Percentiles rank a stretch among this genome's conserved stretches.
Conservation (phyloP, 2,329 filamentous ascomycete genomes). For the Ceratocystiopsis minuta region DNA sequence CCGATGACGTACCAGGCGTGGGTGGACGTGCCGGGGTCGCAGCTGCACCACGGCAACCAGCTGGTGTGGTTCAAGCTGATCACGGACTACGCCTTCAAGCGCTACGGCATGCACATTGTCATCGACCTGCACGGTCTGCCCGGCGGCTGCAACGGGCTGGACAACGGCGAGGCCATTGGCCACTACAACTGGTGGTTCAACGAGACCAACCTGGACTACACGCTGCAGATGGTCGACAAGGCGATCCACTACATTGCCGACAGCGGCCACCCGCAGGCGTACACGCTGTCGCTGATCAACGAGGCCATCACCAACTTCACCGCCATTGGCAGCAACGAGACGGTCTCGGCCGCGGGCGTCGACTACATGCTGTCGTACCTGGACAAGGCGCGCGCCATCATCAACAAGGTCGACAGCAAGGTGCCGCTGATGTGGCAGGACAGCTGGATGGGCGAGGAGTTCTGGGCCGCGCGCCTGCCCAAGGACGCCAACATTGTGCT, state of each 20-base stretch:
- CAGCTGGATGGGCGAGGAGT: constrained; percentile 2
- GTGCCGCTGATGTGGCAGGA: constrained; percentile 3
- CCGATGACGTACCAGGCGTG: constrained; percentile 3
- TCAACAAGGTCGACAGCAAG: constrained; percentile 1
- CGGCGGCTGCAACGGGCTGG: constrained; percentile 3
- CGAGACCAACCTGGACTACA: constrained; percentile 5
- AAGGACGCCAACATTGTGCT: constrained; percentile 1
- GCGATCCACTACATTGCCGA: constrained; percentile 1
- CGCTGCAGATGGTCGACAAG: constrained; percentile 1
- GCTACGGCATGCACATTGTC: constrained; percentile 3
- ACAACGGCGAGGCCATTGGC: constrained; percentile 1
- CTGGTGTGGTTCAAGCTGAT: constrained; percentile 1
- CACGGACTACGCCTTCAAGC: constrained; percentile 1
- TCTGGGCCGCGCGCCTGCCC: neutral
- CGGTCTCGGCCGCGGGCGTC: neutral
- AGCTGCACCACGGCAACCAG: constrained; percentile 3
- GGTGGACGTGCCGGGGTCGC: constrained; percentile 1
- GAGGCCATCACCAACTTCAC: constrained; percentile 1
- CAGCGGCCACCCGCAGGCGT: constrained; percentile 1
- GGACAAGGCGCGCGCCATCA: neutral
- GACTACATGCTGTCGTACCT: constrained; percentile 1
- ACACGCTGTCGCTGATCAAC: constrained; percentile 3
- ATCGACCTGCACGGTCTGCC: constrained; percentile 3
- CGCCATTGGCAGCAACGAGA: constrained; percentile 1
- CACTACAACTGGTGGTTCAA: constrained; percentile 5